Percentiles rank a stretch among this genome's conserved stretches.
Evolutionary conservation across 1,284 basidiomycete genomes (phyloP).

Genomic region (Tilletia indica): DNA sequence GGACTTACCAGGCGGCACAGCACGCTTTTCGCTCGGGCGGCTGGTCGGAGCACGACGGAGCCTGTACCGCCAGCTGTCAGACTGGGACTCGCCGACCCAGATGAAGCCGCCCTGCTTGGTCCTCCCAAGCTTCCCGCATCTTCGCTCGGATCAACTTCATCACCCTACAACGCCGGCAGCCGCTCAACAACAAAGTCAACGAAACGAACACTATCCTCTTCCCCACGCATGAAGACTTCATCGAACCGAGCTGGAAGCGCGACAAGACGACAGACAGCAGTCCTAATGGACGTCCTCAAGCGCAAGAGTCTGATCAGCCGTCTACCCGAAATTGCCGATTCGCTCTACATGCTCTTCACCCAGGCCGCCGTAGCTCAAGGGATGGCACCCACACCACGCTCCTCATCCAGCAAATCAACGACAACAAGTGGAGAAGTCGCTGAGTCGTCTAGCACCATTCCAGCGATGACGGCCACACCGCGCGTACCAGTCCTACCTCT

Average conservation of each 20-base stretch:
- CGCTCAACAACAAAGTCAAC: neutral
- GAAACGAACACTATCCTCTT: neutral
- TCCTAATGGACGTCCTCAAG: conserved; percentile 25
- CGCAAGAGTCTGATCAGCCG: conserved; percentile 34
- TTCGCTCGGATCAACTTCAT: neutral
- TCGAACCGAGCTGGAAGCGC: neutral
- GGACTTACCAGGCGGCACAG: neutral
- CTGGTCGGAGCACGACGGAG: neutral
- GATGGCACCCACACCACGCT: neutral
- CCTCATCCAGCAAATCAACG: too few species aligned
- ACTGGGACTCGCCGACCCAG: neutral
- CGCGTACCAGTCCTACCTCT: conserved; percentile 31
- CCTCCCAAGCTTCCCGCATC: neutral
- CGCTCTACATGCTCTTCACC: conserved; percentile 26
- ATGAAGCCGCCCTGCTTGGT: neutral
- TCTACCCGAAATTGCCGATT: conserved; percentile 35
- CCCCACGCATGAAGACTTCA: neutral
- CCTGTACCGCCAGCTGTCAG: neutral
- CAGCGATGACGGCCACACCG: conserved; percentile 1
- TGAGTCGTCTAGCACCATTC: neutral
- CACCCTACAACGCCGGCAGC: neutral
- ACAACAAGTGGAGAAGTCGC: too few species aligned
- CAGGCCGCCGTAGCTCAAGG: conserved; percentile 22
- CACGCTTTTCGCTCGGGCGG: conserved; percentile 3
- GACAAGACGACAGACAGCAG: neutral